A percentile compares a stretch with the other conserved stretches of the same genome.
Evolutionary conservation across 2,329 filamentous ascomycete species (phyloP).

Genomic region (Ophioceras dolichostomum): DNA sequence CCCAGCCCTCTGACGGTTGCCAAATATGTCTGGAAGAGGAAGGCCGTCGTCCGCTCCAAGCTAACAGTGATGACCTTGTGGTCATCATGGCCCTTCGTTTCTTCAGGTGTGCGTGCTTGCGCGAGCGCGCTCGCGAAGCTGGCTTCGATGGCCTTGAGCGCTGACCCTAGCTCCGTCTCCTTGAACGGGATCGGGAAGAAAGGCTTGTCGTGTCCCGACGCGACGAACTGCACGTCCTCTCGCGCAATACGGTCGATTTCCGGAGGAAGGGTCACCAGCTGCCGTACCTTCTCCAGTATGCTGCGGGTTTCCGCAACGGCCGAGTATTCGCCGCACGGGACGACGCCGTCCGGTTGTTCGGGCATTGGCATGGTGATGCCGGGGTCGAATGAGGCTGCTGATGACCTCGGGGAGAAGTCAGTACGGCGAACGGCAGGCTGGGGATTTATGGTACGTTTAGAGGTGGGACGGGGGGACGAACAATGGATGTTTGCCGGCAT

Average conservation of each 20-base stretch:
- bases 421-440: too few relatives aligned
- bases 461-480: too few relatives aligned
- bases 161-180: conserved; percentile 25
- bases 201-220: conserved; percentile 6
- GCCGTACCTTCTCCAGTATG: background rate
- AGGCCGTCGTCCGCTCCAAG: conserved; percentile 37
- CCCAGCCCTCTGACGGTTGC: conserved; percentile 40
- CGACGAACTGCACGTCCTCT: conserved; percentile 4
- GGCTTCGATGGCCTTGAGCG: conserved; percentile 48
- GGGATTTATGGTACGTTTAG: too few relatives aligned
- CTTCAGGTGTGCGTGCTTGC: background rate
- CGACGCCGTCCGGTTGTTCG: too few relatives aligned
- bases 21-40: conserved; percentile 48
- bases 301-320: too few relatives aligned
- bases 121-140: conserved; percentile 39
- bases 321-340: too few relatives aligned
- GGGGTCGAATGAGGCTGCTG: too few relatives aligned
- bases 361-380: too few relatives aligned
- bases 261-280: conserved; percentile 4
- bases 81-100: background rate
- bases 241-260: conserved; percentile 2
- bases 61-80: conserved; percentile 22
- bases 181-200: conserved; percentile 26
- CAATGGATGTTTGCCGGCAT: too few relatives aligned
- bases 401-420: too few relatives aligned